A percentile compares a stretch with the other conserved stretches of the same genome.
Evolutionary conservation across 768 basidiomycete genomes (phyloP).

Genomic region (Gyrodon lividus): DNA sequence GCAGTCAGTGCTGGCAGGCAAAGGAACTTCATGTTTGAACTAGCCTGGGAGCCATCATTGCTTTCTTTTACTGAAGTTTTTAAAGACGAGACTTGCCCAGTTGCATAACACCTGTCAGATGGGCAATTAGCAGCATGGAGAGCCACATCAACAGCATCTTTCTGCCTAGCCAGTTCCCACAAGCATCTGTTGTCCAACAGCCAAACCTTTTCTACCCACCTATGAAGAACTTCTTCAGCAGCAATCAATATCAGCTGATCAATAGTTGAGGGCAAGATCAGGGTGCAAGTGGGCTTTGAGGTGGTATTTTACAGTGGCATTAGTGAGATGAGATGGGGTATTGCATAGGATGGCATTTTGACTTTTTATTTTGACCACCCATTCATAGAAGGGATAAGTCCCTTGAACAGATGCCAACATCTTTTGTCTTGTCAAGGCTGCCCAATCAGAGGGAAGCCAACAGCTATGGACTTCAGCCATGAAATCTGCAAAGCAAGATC

Average conservation of each 20-base stretch:
- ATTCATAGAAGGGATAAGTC: conserved; percentile 13
- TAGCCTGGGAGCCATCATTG: too few relatives aligned
- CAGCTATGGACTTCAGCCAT: background rate
- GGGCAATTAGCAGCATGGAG: too few relatives aligned
- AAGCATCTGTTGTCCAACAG: background rate
- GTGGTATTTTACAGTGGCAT: conserved; percentile 5
- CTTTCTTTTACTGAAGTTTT: too few relatives aligned
- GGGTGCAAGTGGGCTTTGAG: conserved; percentile 17
- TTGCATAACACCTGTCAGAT: background rate
- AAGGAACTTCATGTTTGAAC: too few relatives aligned
- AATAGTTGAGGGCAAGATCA: conserved; percentile 6
- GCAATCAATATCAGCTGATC: background rate
- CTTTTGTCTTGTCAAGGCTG: background rate
- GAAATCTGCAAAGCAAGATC: background rate
- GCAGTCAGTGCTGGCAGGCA: conserved; percentile 5
- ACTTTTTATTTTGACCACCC: conserved; percentile 4
- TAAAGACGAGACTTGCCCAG: background rate
- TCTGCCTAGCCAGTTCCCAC: background rate
- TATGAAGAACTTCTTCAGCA: background rate
- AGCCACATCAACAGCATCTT: background rate
- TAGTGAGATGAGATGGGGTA: conserved; percentile 7
- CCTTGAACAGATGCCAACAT: conserved; percentile 8
- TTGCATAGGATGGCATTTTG: conserved; percentile 15
- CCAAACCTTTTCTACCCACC: conserved; percentile 1
- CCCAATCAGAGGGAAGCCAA: conserved; percentile 14